A percentile compares a stretch with the other conserved stretches of the same genome.
Conservation (phyloP, 495 filamentous ascomycete genomes). For the Delitschia confertaspora region DNA sequence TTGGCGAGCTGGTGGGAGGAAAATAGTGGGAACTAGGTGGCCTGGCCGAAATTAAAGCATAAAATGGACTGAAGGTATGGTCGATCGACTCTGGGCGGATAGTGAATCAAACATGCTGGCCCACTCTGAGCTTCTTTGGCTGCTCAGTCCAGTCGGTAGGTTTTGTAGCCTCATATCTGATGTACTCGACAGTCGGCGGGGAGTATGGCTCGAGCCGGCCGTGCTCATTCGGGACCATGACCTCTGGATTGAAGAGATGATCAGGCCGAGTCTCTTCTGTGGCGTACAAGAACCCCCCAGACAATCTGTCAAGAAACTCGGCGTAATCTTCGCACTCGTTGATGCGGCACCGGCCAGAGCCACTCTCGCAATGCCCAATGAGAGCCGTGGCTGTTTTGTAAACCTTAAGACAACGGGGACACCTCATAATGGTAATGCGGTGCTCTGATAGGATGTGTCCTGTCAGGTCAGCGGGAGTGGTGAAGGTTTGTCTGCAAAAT, state of each 20-base stretch:
- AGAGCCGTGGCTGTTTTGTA: slow-evolving; percentile 41
- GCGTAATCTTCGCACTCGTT: slow-evolving; percentile 32
- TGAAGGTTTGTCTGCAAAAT: slow-evolving; percentile 18
- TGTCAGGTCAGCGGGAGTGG: slow-evolving; percentile 15
- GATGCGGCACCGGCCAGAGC: slow-evolving; percentile 38
- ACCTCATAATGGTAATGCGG: slow-evolving; percentile 18
- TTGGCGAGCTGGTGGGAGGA: neutral
- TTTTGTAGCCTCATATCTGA: slow-evolving; percentile 14
- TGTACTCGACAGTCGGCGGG: slow-evolving; percentile 14
- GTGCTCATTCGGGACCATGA: slow-evolving; percentile 7
- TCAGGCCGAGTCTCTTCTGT: slow-evolving; percentile 18
- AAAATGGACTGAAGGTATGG: neutral
- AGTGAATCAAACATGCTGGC: neutral
- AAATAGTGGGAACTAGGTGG: neutral
- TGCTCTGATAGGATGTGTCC: slow-evolving; percentile 29
- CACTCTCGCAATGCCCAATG: slow-evolving; percentile 44
- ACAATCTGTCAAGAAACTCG: slow-evolving; percentile 41
- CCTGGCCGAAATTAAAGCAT: neutral
- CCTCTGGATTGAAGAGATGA: slow-evolving; percentile 5
- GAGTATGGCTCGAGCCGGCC: slow-evolving; percentile 6
- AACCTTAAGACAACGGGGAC: slow-evolving; percentile 39
- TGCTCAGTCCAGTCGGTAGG: slow-evolving; percentile 20
- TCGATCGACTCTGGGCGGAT: neutral
- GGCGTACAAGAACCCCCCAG: slow-evolving; percentile 39
- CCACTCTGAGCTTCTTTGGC: neutral